Evolutionary conservation across 371 early-diverging fungal species (phyloP), one percentile per base, ranked within the genome.

Genomic region (Rhizopus arrhizus): DNA sequence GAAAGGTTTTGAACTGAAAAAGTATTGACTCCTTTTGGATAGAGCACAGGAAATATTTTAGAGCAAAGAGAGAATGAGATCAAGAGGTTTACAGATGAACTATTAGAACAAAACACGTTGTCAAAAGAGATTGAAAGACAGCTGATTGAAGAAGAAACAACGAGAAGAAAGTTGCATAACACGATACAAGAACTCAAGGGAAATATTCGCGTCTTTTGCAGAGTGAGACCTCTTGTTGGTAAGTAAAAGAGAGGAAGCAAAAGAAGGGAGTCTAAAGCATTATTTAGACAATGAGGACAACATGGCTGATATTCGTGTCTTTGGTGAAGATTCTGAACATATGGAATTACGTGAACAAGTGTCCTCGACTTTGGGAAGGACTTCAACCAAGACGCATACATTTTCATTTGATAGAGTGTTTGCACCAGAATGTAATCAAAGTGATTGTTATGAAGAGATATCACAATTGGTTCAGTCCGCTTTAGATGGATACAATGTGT

Each of bases 401-500:
- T 97, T 95, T 66, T 75, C 86, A 13, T 97, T 95, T 73, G 94
- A 95, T 60, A 57, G 74, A 51, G 91, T 99, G 4, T 98, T 97
- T 75, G 74, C 76, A 33, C 87, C 92, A 6, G 51, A 64, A 0
- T 66, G 84, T 28, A 75, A 81, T 2, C 99, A 99, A 78, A 68
- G 81, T 16, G 84, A 86, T 32, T 91, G 99, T 11, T 99, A 93
- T 88, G 88, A 89, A 38, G 99, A 99, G 66, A 90, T 99, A 9
- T 90, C 93, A 31, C 95, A 94, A 71, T 77, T 98, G 15, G 92
- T 99, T 4, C 96, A 97, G 70, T 93, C 95, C 3, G 97, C 97
- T 0, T 66, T 97, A 45, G 99, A 99, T 72, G 99, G 99, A 3
- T 99, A 95, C 70, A 95, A 95, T 48, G 96, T 98, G 4, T 98